Base-by-base conservation (phyloP, 352 stramenopile species). In the Globisporangium irregulare region DNA sequence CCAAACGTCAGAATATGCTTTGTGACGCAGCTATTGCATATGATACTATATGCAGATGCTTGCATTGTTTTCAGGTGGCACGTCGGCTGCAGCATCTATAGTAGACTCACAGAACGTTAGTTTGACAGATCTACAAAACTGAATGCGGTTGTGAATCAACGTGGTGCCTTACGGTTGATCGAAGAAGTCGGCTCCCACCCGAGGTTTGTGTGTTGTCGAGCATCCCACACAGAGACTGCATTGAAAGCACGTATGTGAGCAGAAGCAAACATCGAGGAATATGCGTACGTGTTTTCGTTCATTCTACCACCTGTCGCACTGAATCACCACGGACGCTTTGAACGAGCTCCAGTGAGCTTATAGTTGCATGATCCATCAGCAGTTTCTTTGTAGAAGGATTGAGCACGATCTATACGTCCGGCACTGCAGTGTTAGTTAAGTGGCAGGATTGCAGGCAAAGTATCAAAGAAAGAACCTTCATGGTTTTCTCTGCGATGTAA, bases 51-150 rank as follows among this genome's bases (percentile, higher is more conserved):
- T 43, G 4, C 22, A 20, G 9, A 34, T 1, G 34, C 58, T 53
- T 80, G 91, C 87, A 96, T 96, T 4, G 87, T 95, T 69, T 91
- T 91, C 54, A 94, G 43, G 50, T 94, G 85, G 32, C 82, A 80
- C 1, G 73, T 88, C 54, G 89, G 89, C 27, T 93, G 87, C 9
- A 94, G 73, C 66, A 96, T 91, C 87, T 95, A 53, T n/a, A 27
- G 24, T 94, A 27, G 24, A 20, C 18, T 54, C 29, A 46, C 41
- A 50, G 41, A 50, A 20, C 41, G 43, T 51, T 3, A 41, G 8
- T 68, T 20, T 41, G 14, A 22, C 20, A 54, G 51, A 43, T 25
- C 22, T 54, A 34, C 18, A 54, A 9, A 4, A 14, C 10, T 58
- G 38, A 38, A 36, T 51, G 43, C 43, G 18, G 15, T 50, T 22